A percentile compares a stretch with the other conserved stretches of the same genome.
These are phyloP conservation scores for Orbilia ellipsospora DNA, from an alignment of 2,329 filamentous ascomycete species.

Conservation along the genomic window DNA sequence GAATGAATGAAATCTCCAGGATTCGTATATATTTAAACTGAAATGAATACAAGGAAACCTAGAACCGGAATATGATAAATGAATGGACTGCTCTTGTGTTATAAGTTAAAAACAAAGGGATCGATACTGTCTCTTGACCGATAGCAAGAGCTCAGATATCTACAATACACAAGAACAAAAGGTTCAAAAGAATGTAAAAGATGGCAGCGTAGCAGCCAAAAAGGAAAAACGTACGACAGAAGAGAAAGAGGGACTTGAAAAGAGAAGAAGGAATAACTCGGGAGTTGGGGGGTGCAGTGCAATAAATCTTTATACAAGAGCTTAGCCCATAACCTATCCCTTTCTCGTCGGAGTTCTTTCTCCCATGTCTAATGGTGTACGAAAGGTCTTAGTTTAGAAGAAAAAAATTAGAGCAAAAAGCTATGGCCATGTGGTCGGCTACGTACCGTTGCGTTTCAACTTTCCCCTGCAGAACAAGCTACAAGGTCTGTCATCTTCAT, in stretches of 20 bases:
- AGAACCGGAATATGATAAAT: conserved; percentile 17
- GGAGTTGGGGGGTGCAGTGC: conserved; percentile 12
- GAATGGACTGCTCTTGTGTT: conserved; percentile 33
- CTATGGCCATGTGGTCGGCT: conserved; percentile 38
- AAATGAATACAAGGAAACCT: conserved; percentile 11
- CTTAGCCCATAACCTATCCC: conserved; percentile 5
- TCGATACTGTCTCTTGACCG: conserved; percentile 34
- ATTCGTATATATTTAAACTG: conserved; percentile 6
- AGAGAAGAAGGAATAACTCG: conserved; percentile 17
- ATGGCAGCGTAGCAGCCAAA: conserved; percentile 39
- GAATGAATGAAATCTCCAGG: conserved; percentile 20
- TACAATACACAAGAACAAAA: conserved; percentile 6
- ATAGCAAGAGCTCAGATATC: conserved; percentile 14
- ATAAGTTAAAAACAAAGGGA: conserved; percentile 19
- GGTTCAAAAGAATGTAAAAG: conserved; percentile 36
- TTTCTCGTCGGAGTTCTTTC: conserved; percentile 10
- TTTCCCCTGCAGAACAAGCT: conserved; percentile 23
- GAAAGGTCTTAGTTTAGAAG: conserved; percentile 2
- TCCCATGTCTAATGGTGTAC: neutral
- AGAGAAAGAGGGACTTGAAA: conserved; percentile 19
- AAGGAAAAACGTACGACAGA: conserved; percentile 2
- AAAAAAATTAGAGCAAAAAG: conserved; percentile 10
- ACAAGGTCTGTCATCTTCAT: neutral
- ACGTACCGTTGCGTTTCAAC: conserved; percentile 39
- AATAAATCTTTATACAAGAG: conserved; percentile 33